Conservation (phyloP, 2,329 filamentous ascomycete genomes). For the Apiospora marii region DNA sequence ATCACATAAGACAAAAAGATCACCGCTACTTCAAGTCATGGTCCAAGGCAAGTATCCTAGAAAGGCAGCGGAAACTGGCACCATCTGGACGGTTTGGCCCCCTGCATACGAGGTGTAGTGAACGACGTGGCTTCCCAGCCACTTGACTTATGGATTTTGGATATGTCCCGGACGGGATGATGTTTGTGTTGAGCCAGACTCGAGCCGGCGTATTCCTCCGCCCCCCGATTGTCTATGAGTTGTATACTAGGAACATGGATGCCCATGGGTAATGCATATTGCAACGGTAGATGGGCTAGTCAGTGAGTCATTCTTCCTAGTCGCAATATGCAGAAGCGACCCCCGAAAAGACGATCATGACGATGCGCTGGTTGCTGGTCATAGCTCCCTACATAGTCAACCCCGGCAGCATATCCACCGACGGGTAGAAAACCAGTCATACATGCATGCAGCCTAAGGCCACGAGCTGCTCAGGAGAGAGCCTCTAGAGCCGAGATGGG, state of each 20-base stretch:
- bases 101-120: slow-evolving; percentile 26
- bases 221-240: slow-evolving; percentile 16
- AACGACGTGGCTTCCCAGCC: slow-evolving; percentile 24
- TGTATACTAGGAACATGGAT: slow-evolving; percentile 10
- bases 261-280: background rate
- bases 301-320: slow-evolving; percentile 14
- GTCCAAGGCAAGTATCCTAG: background rate
- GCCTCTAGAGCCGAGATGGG: slow-evolving; percentile 2
- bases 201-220: slow-evolving; percentile 4
- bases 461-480: slow-evolving; percentile 5
- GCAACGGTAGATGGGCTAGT: background rate
- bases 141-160: slow-evolving; percentile 23
- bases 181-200: slow-evolving; percentile 7
- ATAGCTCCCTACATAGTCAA: slow-evolving; percentile 6
- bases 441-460: slow-evolving; percentile 19
- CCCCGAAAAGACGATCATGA: slow-evolving; percentile 22
- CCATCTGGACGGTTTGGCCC: slow-evolving; percentile 21
- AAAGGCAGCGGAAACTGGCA: background rate
- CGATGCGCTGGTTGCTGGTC: slow-evolving; percentile 20
- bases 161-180: slow-evolving; percentile 22
- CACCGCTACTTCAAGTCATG: background rate
- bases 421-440: slow-evolving; percentile 21
- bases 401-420: background rate
- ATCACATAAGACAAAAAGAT: background rate
- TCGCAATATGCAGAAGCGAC: slow-evolving; percentile 18